Evolutionary conservation across 2,329 filamentous ascomycete species (phyloP), one percentile per base, ranked within the genome.

Genomic region (Epichloe coenophiala): DNA sequence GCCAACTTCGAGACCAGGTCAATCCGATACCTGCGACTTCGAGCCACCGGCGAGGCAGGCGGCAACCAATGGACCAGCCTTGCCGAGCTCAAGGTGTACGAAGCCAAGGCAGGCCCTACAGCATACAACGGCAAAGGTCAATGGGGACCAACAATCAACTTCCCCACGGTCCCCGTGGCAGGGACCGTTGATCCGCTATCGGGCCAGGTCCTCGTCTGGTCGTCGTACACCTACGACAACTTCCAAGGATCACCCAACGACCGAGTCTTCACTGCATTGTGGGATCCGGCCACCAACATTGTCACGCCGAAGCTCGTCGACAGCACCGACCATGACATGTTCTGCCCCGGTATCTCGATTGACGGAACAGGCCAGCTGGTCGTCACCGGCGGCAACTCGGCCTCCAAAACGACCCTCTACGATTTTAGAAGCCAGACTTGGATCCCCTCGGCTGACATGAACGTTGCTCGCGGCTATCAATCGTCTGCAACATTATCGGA

Each of bases 271-370:
- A 56, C 55, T 9, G 52, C 55, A 6, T 23, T 41, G 2, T 53
- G 51, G 59, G 60, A 51, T 52, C 55, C 33, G 53, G 37, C 33
- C 31, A 53, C 53, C 37, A 50, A 47, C 23, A 9, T 7, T 1
- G 51, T 66, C 11, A 59, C 63, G 19, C 45, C 62, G 21, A 60
- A 59, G 17, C 57, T 58, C 2, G 36, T 70, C 7, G 60, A 63
- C 42, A 59, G 73, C 52, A 77, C 72, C 0, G 56, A 67, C 4
- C 72, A 77, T 55, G 74, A 77, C 56, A 78, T 77, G 75, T 78
- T 77, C 55, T 79, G 76, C 56, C 75, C 77, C 0, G 77, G 76
- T 2, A 53, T 53, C 38, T 53, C 52, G 46, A 61, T 73, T 12
- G 71, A 74, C 50, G 68, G 67, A 15, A 62, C 70, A 7, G 77